Conservation (phyloP, 495 filamentous ascomycete genomes). For the Talaromyces nanjingensis region DNA sequence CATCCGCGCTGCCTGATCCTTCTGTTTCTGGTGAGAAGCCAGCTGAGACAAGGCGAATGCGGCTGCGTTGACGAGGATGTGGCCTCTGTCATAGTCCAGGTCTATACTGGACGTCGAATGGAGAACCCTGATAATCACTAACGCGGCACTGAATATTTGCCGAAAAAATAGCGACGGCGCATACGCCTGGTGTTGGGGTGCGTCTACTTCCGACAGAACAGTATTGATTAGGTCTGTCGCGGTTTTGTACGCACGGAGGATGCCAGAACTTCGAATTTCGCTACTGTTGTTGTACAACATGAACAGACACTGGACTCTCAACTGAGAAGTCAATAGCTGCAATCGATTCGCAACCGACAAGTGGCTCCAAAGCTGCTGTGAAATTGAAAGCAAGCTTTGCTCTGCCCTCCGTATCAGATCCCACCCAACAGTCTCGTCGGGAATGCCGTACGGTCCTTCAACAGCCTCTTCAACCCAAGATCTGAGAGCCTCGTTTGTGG, state of each 20-base stretch:
- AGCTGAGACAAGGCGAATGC: neutral
- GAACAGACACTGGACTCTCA: too few species aligned
- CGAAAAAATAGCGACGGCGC: neutral
- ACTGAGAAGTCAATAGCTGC: too few species aligned
- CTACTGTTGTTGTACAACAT: neutral
- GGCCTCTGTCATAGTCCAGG: neutral
- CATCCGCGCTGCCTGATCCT: neutral
- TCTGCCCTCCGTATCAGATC: too few species aligned
- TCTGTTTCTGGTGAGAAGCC: neutral
- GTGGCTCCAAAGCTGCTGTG: too few species aligned
- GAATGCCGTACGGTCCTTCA: too few species aligned
- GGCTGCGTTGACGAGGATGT: neutral
- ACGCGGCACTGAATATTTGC: neutral
- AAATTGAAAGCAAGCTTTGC: too few species aligned
- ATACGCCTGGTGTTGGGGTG: neutral
- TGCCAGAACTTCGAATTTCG: neutral
- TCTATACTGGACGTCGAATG: neutral
- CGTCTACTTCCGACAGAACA: neutral
- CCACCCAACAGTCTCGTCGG: too few species aligned
- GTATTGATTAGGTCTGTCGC: neutral
- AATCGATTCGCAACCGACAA: too few species aligned
- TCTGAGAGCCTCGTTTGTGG: too few species aligned
- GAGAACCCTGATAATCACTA: neutral
- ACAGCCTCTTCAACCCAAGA: too few species aligned
- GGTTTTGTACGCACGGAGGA: conserved; percentile 1